phyloP scores from a whole-genome alignment of 2,329 filamentous ascomycete genomes.

The Aspergillus tanneri region DNA sequence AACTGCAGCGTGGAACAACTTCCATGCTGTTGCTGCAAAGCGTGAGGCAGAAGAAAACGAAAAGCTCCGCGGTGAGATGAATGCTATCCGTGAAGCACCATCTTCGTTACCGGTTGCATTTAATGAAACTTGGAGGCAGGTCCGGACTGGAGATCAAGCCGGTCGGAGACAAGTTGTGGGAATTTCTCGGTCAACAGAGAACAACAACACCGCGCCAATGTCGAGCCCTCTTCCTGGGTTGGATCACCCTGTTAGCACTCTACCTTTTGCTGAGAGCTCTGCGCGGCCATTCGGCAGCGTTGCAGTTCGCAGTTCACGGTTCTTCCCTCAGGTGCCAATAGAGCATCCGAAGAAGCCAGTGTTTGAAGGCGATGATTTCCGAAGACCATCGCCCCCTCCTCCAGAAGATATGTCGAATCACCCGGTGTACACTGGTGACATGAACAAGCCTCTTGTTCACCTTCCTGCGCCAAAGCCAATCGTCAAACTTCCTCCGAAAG shows the following conservation, averaged over 20 bases:
- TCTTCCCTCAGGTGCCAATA: constrained; percentile 47
- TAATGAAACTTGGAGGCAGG: constrained; percentile 50
- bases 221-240: constrained; percentile 36
- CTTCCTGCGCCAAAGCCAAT: constrained; percentile 65
- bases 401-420: constrained; percentile 57
- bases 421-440: constrained; percentile 55
- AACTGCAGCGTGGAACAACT: constrained; percentile 47
- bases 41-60: constrained; percentile 44
- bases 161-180: constrained; percentile 41
- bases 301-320: constrained; percentile 47
- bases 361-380: constrained; percentile 32
- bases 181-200: constrained; percentile 36
- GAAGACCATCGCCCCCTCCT: constrained; percentile 54
- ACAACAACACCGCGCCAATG: constrained; percentile 24
- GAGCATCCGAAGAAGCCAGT: constrained; percentile 37
- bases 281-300: constrained; percentile 36
- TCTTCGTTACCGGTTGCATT: constrained; percentile 39
- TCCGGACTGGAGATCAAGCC: constrained; percentile 42
- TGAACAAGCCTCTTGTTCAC: constrained; percentile 54
- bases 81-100: constrained; percentile 37
- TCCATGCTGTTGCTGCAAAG: constrained; percentile 40
- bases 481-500: constrained; percentile 73
- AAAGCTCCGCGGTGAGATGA: constrained; percentile 41
- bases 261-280: constrained; percentile 37
- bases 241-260: constrained; percentile 37